Percentiles rank a stretch among this genome's conserved stretches.
Conservation (phyloP, 2,329 filamentous ascomycete genomes). For the Acrodontium crateriforme region DNA sequence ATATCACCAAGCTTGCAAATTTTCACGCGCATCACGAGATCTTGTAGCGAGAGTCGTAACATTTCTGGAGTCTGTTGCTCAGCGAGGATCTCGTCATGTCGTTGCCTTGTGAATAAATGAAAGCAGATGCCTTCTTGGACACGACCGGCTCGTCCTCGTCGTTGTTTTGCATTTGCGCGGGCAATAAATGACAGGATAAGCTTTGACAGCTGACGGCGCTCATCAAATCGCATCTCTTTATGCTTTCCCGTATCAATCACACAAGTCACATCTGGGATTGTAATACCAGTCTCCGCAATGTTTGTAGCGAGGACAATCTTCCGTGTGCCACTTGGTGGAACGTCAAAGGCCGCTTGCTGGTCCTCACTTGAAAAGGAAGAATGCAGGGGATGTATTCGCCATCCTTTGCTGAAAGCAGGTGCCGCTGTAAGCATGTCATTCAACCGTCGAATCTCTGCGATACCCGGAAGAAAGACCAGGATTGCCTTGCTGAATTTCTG, state of each 20-base stretch:
- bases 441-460: conserved; percentile 55
- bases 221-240: conserved; percentile 93
- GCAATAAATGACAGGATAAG: conserved; percentile 93
- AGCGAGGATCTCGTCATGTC: conserved; percentile 70
- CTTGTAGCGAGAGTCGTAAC: conserved; percentile 83
- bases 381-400: conserved; percentile 81
- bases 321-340: conserved; percentile 66
- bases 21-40: conserved; percentile 89
- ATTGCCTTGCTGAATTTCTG: conserved; percentile 72
- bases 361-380: conserved; percentile 93
- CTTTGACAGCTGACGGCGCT: conserved; percentile 76
- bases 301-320: conserved; percentile 97
- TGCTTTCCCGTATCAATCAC: conserved; percentile 96
- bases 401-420: conserved; percentile 58
- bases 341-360: conserved; percentile 79
- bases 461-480: conserved; percentile 86
- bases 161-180: conserved; percentile 86
- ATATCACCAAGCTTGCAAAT: conserved; percentile 93
- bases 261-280: conserved; percentile 93
- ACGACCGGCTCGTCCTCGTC: conserved; percentile 83
- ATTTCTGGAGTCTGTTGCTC: conserved; percentile 96
- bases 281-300: conserved; percentile 96
- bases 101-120: conserved; percentile 82
- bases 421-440: conserved; percentile 76
- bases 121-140: conserved; percentile 93